Evolutionary conservation across 2,329 filamentous ascomycete species (phyloP).

Genomic region (Beauveria brongniartii): DNA sequence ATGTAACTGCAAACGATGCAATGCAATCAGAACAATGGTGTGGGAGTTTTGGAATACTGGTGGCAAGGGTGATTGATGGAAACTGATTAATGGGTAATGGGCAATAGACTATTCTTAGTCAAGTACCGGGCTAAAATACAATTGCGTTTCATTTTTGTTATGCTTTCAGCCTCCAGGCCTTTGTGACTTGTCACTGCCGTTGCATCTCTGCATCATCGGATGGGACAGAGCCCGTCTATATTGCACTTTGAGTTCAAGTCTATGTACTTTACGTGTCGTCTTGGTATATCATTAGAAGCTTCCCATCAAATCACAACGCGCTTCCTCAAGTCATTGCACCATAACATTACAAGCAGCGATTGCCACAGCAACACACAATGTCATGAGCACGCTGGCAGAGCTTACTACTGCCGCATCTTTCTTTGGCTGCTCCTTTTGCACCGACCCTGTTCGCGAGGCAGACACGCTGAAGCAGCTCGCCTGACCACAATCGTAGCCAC

Average conservation of each 20-base stretch:
- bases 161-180: not conserved
- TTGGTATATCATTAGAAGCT: not conserved
- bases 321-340: not conserved
- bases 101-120: constrained; percentile 1
- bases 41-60: not conserved
- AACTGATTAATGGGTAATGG: not conserved
- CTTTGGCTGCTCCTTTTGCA: constrained; percentile 37
- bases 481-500: constrained; percentile 64
- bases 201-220: not conserved
- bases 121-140: constrained; percentile 1
- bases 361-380: not conserved
- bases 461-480: constrained; percentile 58
- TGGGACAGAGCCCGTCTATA: not conserved
- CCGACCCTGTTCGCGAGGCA: constrained; percentile 45
- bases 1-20: not conserved
- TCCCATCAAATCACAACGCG: not conserved
- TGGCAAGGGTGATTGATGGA: not conserved
- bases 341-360: not conserved
- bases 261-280: not conserved
- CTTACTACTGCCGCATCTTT: not conserved
- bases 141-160: not conserved
- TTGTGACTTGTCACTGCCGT: not conserved
- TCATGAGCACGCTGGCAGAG: not conserved
- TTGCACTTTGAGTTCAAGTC: not conserved
- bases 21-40: not conserved